Evolutionary conservation across 345 rosid genomes (phyloP), one percentile per base, ranked within the genome.

Genomic region (Raphanus raphanistrum): DNA sequence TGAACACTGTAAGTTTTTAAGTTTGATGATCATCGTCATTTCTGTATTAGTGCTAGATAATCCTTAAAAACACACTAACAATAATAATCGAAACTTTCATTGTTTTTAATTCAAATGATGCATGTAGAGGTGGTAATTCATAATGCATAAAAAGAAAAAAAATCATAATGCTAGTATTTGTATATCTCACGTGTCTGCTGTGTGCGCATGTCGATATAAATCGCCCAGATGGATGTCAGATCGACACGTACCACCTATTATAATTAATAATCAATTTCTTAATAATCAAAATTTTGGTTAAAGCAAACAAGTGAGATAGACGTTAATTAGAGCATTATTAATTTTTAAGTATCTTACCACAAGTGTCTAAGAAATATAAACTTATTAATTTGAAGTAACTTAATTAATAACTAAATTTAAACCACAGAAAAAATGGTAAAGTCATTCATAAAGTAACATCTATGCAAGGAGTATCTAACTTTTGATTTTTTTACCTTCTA

Each of bases 131-230:
- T 78, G 72, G 2, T 64, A 71, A 28, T 33, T 33, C 36, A 33
- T 33, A 33, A 33, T 33, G 5, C 36, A 33, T 33, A 21, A 21
- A 21, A 21, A 21, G 21, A 21, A 21, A 21, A 21, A 21, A 21
- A 21, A 21, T 21, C 21, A 21, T 21, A 21, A 21, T 21, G 21
- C 21, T 21, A 21, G 21, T 21, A 21, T 21, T 21, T 21, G 21
- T 21, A 21, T 21, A 64, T 54, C 35, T 54, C 80, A 77, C 80
- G 80, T 70, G 63, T 55, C 54, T 50, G 75, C 70, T 32, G 4
- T 35, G 71, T 70, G 48, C 33, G 36, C 80, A 76, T 76, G 80
- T 77, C 71, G 80, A 77, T 36, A 55, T 76, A 33, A 68, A 10
- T 36, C 3, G 5, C 26, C 1, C 16, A 70, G 4, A 64, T 64